A percentile compares a stretch with the other conserved stretches of the same genome.
These are phyloP conservation scores for Fusarium brachygibbosum DNA, from an alignment of 2,329 filamentous ascomycete genomes.

Conservation along the genomic window DNA sequence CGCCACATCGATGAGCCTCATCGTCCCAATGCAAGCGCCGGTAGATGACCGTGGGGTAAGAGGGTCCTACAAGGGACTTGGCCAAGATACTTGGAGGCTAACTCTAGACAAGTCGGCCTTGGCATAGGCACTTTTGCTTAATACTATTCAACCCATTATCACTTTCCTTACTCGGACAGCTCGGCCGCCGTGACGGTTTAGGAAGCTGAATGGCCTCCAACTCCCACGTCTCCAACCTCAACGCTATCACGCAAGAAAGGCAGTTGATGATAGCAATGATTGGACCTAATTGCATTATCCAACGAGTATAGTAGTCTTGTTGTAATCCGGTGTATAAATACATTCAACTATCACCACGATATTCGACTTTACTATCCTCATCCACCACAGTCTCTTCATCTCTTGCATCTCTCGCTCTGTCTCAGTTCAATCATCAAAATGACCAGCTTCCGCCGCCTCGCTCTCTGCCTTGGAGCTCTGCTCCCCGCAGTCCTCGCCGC, in stretches of 20 bases:
- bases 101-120: constrained; percentile 23
- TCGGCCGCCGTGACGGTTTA: constrained; percentile 42
- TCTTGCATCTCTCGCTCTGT: constrained; percentile 4
- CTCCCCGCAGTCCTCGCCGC: constrained; percentile 52
- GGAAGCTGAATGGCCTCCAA: constrained; percentile 38
- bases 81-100: constrained; percentile 29
- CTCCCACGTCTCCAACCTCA: constrained; percentile 10
- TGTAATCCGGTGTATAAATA: constrained; percentile 36
- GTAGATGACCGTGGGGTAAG: constrained; percentile 9
- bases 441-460: constrained; percentile 51
- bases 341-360: constrained; percentile 7
- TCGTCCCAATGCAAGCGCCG: background rate
- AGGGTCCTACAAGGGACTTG: constrained; percentile 1
- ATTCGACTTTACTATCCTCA: constrained; percentile 29
- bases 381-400: constrained; percentile 15
- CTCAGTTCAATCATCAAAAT: constrained; percentile 35
- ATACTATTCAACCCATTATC: constrained; percentile 29
- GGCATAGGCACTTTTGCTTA: constrained; percentile 36
- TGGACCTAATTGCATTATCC: constrained; percentile 6
- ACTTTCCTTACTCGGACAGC: constrained; percentile 45
- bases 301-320: background rate
- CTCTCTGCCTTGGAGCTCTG: constrained; percentile 52
- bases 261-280: constrained; percentile 34
- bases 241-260: constrained; percentile 36
- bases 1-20: constrained; percentile 4